Conservation (phyloP, 805 yeast genomes). For the Starmerella cellae region DNA sequence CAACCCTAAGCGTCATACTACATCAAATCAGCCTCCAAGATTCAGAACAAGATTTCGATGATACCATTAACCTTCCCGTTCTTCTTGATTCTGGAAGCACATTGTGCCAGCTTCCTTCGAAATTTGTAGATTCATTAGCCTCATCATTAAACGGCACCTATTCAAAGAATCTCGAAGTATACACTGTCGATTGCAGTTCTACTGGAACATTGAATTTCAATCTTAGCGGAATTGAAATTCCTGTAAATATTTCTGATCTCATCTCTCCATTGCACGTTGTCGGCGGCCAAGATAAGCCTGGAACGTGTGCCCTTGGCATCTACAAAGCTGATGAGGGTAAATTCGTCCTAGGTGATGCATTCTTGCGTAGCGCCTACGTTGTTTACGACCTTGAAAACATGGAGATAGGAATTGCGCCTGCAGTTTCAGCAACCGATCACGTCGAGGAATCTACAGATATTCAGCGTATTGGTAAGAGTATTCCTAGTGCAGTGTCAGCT, state of each 20-base stretch:
- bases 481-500: constrained; percentile 10
- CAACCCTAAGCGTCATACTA: constrained; percentile 13
- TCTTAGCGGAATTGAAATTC: constrained; percentile 13
- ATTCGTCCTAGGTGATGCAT: constrained; percentile 46
- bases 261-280: not conserved
- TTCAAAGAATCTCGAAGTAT: constrained; percentile 22
- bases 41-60: not conserved
- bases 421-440: not conserved
- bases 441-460: not conserved
- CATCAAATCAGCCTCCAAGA: constrained; percentile 1
- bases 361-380: constrained; percentile 48
- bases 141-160: constrained; percentile 30
- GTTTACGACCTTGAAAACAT: constrained; percentile 50
- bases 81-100: constrained; percentile 16
- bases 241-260: not conserved
- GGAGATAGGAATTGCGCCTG: constrained; percentile 44
- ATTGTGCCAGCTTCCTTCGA: constrained; percentile 5
- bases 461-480: constrained; percentile 1
- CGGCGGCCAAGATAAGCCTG: not conserved
- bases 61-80: constrained; percentile 4
- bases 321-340: not conserved
- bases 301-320: constrained; percentile 1
- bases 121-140: constrained; percentile 14
- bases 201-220: constrained; percentile 8
- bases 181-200: constrained; percentile 4